Conservation (phyloP, 306 rosid species). For the Sphenostylis stenocarpa region DNA sequence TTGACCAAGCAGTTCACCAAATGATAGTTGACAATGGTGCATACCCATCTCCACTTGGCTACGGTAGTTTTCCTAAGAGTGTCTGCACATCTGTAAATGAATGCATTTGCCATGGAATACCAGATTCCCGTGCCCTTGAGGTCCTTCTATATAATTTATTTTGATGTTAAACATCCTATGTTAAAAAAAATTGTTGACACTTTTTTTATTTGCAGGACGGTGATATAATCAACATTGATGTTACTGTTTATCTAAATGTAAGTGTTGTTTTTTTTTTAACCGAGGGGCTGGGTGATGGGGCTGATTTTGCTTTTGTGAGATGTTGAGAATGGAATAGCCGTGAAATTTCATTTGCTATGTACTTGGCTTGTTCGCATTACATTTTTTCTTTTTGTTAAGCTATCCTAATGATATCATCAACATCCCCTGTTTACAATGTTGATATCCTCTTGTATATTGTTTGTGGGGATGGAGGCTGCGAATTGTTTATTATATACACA, state of each 20-base stretch:
- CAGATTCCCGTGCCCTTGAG: conserved; percentile 88
- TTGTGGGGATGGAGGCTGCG: not conserved
- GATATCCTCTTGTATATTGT: not conserved
- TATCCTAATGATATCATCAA: not conserved
- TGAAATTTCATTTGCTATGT: not conserved
- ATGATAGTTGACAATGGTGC: conserved; percentile 95
- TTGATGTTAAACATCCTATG: not conserved
- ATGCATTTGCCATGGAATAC: conserved; percentile 95
- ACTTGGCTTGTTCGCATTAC: not conserved
- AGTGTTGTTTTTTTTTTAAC: conserved; percentile 8
- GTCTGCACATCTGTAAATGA: conserved; percentile 98
- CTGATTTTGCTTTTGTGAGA: not conserved
- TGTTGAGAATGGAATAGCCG: conserved; percentile 9
- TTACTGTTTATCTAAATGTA: conserved; percentile 90
- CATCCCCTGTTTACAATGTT: not conserved
- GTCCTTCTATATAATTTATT: conserved; percentile 41
- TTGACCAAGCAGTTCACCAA: conserved; percentile 91
- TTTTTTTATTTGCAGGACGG: conserved; percentile 70
- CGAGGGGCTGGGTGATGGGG: not conserved
- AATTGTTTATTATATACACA: not conserved
- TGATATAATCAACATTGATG: conserved; percentile 88
- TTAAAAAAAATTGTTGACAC: conserved; percentile 1
- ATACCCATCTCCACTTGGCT: conserved; percentile 95
- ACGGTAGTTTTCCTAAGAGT: conserved; percentile 95
- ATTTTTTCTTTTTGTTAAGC: not conserved